A percentile compares a stretch with the other conserved stretches of the same genome.
These are phyloP conservation scores for Scutellaria barbata DNA, from an alignment of 257 asterid genomes.

Conservation along the genomic window DNA sequence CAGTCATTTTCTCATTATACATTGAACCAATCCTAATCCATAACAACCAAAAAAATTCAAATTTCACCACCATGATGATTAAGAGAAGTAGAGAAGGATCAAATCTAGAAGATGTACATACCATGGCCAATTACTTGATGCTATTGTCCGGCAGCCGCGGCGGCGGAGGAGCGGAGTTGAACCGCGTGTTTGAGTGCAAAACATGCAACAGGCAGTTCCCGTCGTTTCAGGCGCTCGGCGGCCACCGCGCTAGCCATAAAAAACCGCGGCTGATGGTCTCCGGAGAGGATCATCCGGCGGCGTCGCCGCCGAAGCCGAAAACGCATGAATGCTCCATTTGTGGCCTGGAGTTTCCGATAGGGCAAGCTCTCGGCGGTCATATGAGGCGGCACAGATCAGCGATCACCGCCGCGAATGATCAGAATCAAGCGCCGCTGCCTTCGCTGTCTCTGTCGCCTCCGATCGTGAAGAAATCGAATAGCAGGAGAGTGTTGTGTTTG, in stretches of 20 bases:
- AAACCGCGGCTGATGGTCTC: conserved; percentile 46
- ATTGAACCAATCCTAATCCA: not conserved
- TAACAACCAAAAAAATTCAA: not conserved
- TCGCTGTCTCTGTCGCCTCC: conserved; percentile 40
- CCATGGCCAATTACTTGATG: conserved; percentile 39
- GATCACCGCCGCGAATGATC: not conserved
- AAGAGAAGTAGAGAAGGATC: conserved; percentile 44
- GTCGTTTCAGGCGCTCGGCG: conserved; percentile 88
- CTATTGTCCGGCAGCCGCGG: conserved; percentile 33
- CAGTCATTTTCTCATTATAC: conserved; percentile 30
- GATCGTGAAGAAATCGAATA: conserved; percentile 51
- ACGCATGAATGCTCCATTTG: conserved; percentile 65
- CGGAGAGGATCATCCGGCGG: conserved; percentile 29
- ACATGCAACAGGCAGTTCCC: conserved; percentile 66
- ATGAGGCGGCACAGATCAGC: conserved; percentile 66
- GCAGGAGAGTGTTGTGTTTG: conserved; percentile 49
- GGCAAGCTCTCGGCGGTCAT: conserved; percentile 77
- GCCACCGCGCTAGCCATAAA: conserved; percentile 84
- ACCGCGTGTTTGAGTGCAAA: conserved; percentile 62
- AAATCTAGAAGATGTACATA: conserved; percentile 27
- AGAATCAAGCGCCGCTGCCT: conserved; percentile 25
- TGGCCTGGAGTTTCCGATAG: conserved; percentile 62
- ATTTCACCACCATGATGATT: conserved; percentile 27
- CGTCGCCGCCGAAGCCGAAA: conserved; percentile 59
- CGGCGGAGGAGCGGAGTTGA: conserved; percentile 9